Conservation (phyloP, 768 basidiomycete species). For the Panaeolus cyanescens region DNA sequence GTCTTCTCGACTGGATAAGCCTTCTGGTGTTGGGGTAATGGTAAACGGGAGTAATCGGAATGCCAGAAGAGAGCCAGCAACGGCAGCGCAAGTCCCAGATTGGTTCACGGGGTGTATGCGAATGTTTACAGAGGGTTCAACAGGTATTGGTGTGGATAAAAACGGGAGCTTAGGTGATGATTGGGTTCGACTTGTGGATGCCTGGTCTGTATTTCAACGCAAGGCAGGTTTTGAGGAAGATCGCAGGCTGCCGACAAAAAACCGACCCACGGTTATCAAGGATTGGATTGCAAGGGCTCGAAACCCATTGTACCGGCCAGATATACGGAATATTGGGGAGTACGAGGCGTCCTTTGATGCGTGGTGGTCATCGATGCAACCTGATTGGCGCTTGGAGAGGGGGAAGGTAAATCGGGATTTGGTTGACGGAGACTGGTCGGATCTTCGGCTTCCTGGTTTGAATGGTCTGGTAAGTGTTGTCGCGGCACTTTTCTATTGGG, state of each 20-base stretch:
- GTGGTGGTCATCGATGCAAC: background rate
- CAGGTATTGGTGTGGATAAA: background rate
- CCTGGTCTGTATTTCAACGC: background rate
- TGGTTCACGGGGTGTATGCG: no score
- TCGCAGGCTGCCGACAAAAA: background rate
- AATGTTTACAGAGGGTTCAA: no score
- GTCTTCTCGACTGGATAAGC: no score
- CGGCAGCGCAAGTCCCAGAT: no score
- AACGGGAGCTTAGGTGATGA: background rate
- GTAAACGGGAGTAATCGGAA: no score
- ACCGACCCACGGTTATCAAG: background rate
- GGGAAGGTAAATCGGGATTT: background rate
- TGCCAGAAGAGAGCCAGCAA: no score
- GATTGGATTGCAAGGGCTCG: background rate
- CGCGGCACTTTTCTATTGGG: background rate
- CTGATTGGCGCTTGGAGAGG: background rate
- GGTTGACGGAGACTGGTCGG: background rate
- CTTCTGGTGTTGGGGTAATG: no score
- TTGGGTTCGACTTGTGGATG: background rate
- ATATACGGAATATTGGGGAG: background rate
- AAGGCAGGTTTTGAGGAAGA: background rate
- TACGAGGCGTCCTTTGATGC: background rate
- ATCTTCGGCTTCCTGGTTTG: background rate
- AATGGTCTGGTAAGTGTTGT: background rate
- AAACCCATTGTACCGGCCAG: background rate